Percentiles rank a stretch among this genome's conserved stretches.
phyloP scores from a whole-genome alignment of 192 early-diverging fungal genomes.

The Backusella sp. region DNA sequence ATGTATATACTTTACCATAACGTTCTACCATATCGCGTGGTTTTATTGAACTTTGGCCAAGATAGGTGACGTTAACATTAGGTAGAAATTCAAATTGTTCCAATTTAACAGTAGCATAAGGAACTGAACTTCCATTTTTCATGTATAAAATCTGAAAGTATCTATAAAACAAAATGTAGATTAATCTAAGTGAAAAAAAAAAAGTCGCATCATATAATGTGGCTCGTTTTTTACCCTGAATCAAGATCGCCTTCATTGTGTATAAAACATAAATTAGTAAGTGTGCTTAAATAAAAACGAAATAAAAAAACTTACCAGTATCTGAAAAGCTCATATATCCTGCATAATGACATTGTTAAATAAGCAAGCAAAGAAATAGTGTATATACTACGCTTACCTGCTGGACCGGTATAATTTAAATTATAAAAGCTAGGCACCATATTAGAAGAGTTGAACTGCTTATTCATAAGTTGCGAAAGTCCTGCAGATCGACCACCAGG shows the following conservation, averaged over 20 bases:
- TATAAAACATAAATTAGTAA: not conserved
- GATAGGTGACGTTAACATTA: slow-evolving; percentile 29
- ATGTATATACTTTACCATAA: not conserved
- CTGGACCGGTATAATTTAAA: slow-evolving; percentile 45
- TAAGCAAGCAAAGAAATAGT: not conserved
- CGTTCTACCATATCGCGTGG: slow-evolving; percentile 35
- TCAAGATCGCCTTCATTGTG: not conserved
- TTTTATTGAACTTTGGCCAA: slow-evolving; percentile 30
- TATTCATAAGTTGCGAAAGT: not conserved
- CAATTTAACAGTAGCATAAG: slow-evolving; percentile 36
- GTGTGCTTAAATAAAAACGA: not conserved
- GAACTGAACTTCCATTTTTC: slow-evolving; percentile 26
- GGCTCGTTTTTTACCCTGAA: not conserved
- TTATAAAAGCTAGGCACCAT: slow-evolving; percentile 39
- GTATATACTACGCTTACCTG: slow-evolving; percentile 19
- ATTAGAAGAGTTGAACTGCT: slow-evolving; percentile 29
- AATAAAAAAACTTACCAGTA: slow-evolving; percentile 11
- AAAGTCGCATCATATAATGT: not conserved
- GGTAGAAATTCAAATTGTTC: slow-evolving; percentile 33
- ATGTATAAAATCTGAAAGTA: slow-evolving; percentile 43
- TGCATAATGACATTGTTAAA: slow-evolving; percentile 18
- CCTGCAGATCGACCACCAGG: slow-evolving; percentile 24
- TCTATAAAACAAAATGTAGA: slow-evolving; percentile 15
- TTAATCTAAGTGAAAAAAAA: not conserved
- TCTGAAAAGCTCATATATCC: slow-evolving; percentile 26